Evolutionary conservation across 352 stramenopile genomes (phyloP), one percentile per base, ranked within the genome.

Genomic region (Phytophthora nicotianae): DNA sequence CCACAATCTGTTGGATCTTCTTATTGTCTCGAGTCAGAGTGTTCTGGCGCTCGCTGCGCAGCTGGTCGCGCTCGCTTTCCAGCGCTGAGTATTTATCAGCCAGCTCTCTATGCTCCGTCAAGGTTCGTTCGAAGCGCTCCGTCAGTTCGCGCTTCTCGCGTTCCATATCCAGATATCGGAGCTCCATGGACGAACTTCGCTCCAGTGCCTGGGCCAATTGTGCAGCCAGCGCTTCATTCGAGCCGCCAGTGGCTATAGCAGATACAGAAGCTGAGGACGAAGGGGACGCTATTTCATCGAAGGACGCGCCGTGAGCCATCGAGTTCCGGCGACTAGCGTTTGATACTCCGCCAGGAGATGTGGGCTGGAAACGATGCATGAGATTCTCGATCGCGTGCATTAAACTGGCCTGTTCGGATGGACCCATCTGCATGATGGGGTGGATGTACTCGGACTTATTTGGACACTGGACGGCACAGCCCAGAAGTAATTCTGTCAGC

Each of bases 1-100:
- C 86, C 5, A 95, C 87, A 51, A 95, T 88, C 67, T 95, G 82
- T 55, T 93, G 80, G 53, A 95, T 90, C 65, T 95, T 95, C 40
- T 92, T 90, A 73, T 95, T 93, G 70, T 94, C 85, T 29, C 83
- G 76, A 24, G 83, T 83, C 13, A 93, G 75, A 8, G 85, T 90
- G 26, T 76, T 86, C 59, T 94, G 85, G 16, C 84, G 79, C 48
- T 93, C 87, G 16, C 57, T 70, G 23, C 88, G 65, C 8, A 95
- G 72, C 53, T 91, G 86, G 40, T 89, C 74, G 10, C 83, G 86
- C 43, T 93, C 87, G 13, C 76, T 75, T 55, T 89, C 70, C 0
- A 95, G 62, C n/a, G 49, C 56, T 10, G 70, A 57, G 52, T 81
- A 84, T 45, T 80, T 80, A 9, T 75, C 61, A 5, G 60, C 66